A percentile compares a stretch with the other conserved stretches of the same genome.
phyloP scores from a whole-genome alignment of 495 filamentous ascomycete genomes.

The Penicillium mononematosum region DNA sequence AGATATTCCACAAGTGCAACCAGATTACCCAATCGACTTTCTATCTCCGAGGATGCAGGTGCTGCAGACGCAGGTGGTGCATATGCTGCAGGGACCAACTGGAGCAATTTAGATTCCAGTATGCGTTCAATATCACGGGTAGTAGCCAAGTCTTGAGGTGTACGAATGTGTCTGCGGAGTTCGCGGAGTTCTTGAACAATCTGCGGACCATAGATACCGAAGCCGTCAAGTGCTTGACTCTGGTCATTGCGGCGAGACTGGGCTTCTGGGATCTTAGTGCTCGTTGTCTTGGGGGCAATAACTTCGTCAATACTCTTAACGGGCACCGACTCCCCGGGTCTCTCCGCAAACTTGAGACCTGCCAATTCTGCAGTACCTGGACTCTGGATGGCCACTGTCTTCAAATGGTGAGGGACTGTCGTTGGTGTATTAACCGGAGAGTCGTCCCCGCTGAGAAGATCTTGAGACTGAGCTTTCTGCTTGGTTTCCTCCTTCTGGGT shows the following conservation, averaged over 20 bases:
- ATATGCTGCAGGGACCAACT: neutral
- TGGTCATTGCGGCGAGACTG: neutral
- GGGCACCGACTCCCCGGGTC: neutral
- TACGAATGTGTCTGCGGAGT: neutral
- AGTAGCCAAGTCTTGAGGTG: neutral
- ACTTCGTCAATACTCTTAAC: neutral
- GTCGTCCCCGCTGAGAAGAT: neutral
- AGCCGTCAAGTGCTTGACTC: neutral
- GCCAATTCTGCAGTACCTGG: neutral
- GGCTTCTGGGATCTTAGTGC: neutral
- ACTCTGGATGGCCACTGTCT: neutral
- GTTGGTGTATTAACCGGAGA: too few relatives aligned
- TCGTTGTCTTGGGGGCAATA: neutral
- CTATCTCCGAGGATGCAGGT: neutral
- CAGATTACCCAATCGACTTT: neutral
- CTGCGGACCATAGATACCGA: neutral
- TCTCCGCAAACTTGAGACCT: neutral
- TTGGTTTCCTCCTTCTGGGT: neutral
- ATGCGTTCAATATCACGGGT: neutral
- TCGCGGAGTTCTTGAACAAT: neutral
- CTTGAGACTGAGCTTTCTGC: neutral
- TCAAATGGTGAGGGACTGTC: neutral
- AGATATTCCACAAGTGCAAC: neutral
- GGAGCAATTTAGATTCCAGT: neutral
- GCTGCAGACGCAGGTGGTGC: neutral